Evolutionary conservation across 2,329 filamentous ascomycete species (phyloP).

Genomic region (Coniella vitis): DNA sequence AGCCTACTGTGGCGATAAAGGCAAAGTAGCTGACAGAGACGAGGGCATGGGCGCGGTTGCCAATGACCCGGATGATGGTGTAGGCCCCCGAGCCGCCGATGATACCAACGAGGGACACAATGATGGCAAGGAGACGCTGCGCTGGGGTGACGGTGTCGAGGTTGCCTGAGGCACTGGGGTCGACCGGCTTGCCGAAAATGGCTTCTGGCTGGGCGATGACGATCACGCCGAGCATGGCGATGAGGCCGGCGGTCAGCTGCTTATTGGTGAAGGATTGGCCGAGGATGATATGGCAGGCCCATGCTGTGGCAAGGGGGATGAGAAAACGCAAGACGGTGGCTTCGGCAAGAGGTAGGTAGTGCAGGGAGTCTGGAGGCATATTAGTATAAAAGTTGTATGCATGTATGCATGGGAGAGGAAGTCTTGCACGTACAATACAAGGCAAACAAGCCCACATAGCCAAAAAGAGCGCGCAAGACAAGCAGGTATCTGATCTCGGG

Average conservation of each 20-base stretch:
- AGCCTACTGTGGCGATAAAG: conserved; percentile 58
- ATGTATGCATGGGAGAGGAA: too few species aligned
- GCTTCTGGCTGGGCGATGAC: conserved; percentile 66
- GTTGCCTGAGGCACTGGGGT: conserved; percentile 17
- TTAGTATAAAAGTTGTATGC: neutral
- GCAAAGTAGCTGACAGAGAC: conserved; percentile 76
- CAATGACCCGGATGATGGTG: conserved; percentile 68
- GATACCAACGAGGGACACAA: conserved; percentile 61
- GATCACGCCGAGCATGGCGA: conserved; percentile 66
- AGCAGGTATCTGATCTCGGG: conserved; percentile 12
- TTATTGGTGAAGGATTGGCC: conserved; percentile 62
- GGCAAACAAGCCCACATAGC: conserved; percentile 13
- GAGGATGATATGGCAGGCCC: conserved; percentile 58
- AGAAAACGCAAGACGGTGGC: conserved; percentile 77
- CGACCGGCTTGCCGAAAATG: conserved; percentile 37
- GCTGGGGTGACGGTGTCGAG: conserved; percentile 39
- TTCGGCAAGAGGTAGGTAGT: conserved; percentile 71
- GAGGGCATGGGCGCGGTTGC: conserved; percentile 66
- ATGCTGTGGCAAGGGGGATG: conserved; percentile 60
- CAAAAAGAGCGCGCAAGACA: conserved; percentile 12
- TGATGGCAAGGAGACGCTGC: conserved; percentile 59
- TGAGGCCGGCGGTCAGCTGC: conserved; percentile 61
- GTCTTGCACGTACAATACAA: conserved; percentile 11
- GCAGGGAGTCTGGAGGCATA: conserved; percentile 32
- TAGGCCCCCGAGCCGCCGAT: conserved; percentile 63